Conservation (phyloP, 2,329 filamentous ascomycete species). For the Diaporthe amygdali region DNA sequence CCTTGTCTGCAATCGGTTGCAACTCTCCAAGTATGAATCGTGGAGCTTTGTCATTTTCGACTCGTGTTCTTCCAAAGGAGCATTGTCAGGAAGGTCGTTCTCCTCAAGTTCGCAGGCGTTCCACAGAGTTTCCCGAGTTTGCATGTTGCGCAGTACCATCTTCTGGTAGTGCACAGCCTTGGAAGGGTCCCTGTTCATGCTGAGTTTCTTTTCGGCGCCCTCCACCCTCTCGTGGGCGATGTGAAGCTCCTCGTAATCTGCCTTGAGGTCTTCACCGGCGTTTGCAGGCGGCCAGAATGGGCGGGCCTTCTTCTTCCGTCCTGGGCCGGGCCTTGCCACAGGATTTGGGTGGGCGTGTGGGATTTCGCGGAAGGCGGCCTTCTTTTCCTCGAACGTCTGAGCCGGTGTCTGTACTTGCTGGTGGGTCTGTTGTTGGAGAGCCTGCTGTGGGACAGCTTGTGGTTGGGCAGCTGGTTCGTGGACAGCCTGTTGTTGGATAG, state of each 20-base stretch:
- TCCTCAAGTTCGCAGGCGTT: background rate
- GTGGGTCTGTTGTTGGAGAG: background rate
- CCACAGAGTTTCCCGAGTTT: background rate
- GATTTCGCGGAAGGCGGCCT: background rate
- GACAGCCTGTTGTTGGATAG: background rate
- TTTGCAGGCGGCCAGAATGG: background rate
- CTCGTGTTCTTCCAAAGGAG: background rate
- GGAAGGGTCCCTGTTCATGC: background rate
- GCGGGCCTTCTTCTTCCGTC: background rate
- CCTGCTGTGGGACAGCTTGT: background rate
- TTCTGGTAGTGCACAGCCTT: background rate
- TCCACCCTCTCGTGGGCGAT: background rate
- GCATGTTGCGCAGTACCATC: background rate
- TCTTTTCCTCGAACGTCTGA: background rate
- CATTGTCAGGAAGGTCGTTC: background rate
- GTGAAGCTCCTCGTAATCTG: background rate
- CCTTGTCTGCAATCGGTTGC: too few species aligned
- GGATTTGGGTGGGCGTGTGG: background rate
- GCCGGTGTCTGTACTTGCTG: background rate
- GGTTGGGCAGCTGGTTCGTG: background rate
- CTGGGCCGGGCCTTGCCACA: background rate
- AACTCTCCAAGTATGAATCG: too few species aligned
- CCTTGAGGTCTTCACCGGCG: background rate
- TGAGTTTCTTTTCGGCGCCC: background rate
- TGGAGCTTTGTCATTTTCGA: too few species aligned